These are phyloP conservation scores for Pochonia chlamydosporia DNA, from an alignment of 2,329 filamentous ascomycete genomes.

Conservation along the genomic window DNA sequence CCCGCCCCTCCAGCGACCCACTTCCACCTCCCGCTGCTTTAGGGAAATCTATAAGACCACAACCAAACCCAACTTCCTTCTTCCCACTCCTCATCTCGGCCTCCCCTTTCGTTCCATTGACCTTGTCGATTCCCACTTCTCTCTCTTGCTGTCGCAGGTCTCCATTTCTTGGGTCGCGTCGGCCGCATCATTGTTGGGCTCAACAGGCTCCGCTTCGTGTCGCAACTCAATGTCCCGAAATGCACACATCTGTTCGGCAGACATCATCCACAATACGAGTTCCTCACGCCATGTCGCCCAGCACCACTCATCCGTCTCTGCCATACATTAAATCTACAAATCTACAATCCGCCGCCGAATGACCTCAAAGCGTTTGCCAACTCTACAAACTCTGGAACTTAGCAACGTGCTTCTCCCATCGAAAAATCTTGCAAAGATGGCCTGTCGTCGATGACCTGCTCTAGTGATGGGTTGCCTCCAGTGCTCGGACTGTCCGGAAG, in stretches of 20 bases:
- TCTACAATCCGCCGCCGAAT: background rate
- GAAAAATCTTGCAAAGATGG: too few relatives aligned
- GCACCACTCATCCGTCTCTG: too few relatives aligned
- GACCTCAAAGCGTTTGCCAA: background rate
- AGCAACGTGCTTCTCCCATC: too few relatives aligned
- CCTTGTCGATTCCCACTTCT: constrained; percentile 2
- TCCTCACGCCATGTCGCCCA: too few relatives aligned
- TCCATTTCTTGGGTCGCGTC: background rate
- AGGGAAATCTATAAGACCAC: constrained; percentile 3
- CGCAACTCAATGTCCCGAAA: too few relatives aligned
- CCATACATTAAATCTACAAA: background rate
- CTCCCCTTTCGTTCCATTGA: constrained; percentile 2
- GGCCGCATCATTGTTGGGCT: background rate
- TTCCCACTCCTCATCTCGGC: background rate
- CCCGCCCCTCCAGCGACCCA: background rate
- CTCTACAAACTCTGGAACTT: background rate
- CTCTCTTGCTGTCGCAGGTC: background rate
- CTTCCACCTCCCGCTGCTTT: constrained; percentile 2
- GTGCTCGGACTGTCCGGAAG: background rate
- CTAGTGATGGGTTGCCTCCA: background rate
- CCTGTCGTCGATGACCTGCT: background rate
- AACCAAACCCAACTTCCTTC: background rate
- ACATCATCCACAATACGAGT: too few relatives aligned
- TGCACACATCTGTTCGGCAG: too few relatives aligned
- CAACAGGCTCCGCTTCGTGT: background rate